These are phyloP conservation scores for Boletus rubroflammeus DNA, from an alignment of 768 basidiomycete species.

Conservation along the genomic window DNA sequence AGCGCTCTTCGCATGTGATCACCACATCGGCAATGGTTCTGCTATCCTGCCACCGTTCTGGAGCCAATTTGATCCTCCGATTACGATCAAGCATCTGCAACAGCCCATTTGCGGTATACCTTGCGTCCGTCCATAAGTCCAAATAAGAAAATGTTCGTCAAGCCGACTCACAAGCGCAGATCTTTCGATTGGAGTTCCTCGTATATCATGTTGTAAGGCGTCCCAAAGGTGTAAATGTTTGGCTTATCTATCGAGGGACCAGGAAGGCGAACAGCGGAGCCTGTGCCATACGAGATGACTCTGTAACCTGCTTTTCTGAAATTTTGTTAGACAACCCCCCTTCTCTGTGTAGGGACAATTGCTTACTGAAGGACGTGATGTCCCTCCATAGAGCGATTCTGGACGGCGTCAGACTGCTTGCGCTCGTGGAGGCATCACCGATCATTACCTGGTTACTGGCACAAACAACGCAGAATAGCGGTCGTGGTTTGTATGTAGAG, in stretches of 20 bases:
- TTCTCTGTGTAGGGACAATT: not conserved
- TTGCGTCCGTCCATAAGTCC: slow-evolving; percentile 31
- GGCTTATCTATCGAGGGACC: slow-evolving; percentile 97
- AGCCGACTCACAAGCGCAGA: slow-evolving; percentile 62
- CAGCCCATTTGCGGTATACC: slow-evolving; percentile 91
- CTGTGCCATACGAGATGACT: slow-evolving; percentile 94
- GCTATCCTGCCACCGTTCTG: slow-evolving; percentile 96
- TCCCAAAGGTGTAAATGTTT: slow-evolving; percentile 95
- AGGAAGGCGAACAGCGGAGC: slow-evolving; percentile 93
- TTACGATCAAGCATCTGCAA: slow-evolving; percentile 97
- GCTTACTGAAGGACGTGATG: slow-evolving; percentile 87
- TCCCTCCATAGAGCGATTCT: slow-evolving; percentile 99
- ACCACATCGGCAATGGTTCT: slow-evolving; percentile 90
- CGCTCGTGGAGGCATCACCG: not conserved
- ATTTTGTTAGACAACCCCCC: slow-evolving; percentile 5
- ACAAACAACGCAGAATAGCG: slow-evolving; percentile 95
- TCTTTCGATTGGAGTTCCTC: slow-evolving; percentile 86
- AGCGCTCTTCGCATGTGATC: slow-evolving; percentile 98
- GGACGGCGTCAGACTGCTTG: slow-evolving; percentile 15
- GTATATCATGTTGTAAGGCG: slow-evolving; percentile 94
- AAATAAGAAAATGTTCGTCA: not conserved
- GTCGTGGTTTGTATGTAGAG: slow-evolving; percentile 56
- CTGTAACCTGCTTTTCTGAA: slow-evolving; percentile 83
- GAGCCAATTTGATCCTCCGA: slow-evolving; percentile 83
- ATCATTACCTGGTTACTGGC: slow-evolving; percentile 89